phyloP scores from a whole-genome alignment of 345 rosid species.

The Lumnitzera racemosa region DNA sequence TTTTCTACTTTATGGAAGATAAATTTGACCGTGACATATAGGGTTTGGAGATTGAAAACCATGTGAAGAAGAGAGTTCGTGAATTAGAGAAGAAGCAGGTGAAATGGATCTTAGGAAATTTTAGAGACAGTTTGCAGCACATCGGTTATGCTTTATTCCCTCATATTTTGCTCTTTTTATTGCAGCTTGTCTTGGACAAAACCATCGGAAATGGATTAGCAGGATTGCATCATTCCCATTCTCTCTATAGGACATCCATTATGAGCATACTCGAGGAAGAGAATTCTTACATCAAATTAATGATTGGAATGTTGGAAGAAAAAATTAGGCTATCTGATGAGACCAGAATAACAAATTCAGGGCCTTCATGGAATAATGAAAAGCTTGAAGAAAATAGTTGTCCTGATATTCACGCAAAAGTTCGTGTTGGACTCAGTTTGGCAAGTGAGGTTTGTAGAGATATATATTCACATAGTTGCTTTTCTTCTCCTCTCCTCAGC shows the following conservation, averaged over 20 bases:
- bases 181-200: conserved; percentile 56
- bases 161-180: conserved; percentile 13
- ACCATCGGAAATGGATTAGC: conserved; percentile 36
- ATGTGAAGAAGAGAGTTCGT: conserved; percentile 68
- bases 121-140: neutral
- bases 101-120: conserved; percentile 11
- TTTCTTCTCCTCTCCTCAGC: neutral
- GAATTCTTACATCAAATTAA: conserved; percentile 37
- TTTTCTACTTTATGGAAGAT: neutral
- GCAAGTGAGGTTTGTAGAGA: conserved; percentile 32
- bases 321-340: conserved; percentile 28
- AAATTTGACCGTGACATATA: conserved; percentile 23
- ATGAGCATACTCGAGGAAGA: conserved; percentile 54
- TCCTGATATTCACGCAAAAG: conserved; percentile 45
- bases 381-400: conserved; percentile 47
- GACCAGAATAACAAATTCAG: conserved; percentile 22
- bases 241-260: conserved; percentile 47
- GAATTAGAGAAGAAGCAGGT: conserved; percentile 82
- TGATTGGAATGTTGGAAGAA: conserved; percentile 38
- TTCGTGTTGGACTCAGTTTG: conserved; percentile 26
- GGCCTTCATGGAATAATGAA: conserved; percentile 17
- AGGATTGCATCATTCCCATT: conserved; percentile 50
- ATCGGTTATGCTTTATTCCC: neutral
- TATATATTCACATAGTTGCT: neutral
- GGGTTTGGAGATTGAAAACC: conserved; percentile 97